A percentile compares a stretch with the other conserved stretches of the same genome.
Conservation (phyloP, 495 filamentous ascomycete species). For the Patellaria atrata region DNA sequence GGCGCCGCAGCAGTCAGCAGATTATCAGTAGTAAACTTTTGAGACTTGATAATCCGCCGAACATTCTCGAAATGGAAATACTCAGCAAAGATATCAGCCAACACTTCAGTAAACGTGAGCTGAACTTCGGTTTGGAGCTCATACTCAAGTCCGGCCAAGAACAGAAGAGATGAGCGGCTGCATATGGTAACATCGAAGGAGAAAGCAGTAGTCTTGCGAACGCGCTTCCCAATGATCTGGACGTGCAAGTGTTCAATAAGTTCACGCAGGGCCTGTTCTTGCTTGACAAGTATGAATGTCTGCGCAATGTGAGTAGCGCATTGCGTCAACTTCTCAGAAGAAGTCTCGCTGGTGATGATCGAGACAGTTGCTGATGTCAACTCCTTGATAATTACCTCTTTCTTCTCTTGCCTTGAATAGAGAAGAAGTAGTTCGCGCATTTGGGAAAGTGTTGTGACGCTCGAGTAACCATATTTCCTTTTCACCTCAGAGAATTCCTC, state of each 20-base stretch:
- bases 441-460: conserved; percentile 10
- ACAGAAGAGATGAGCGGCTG: conserved; percentile 7
- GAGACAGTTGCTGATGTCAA: conserved; percentile 7
- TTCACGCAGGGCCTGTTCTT: conserved; percentile 1
- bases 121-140: conserved; percentile 6
- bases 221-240: conserved; percentile 9
- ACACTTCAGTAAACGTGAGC: conserved; percentile 10
- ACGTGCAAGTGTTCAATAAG: conserved; percentile 7
- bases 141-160: conserved; percentile 14
- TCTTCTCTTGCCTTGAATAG: conserved; percentile 16
- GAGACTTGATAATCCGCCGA: conserved; percentile 1
- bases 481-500: conserved; percentile 9
- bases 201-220: conserved; percentile 7
- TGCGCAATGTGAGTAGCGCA: conserved; percentile 10
- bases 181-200: conserved; percentile 11
- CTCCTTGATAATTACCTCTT: conserved; percentile 13
- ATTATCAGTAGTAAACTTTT: conserved; percentile 5
- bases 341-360: conserved; percentile 8
- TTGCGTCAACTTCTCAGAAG: conserved; percentile 12
- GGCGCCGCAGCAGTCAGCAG: conserved; percentile 10
- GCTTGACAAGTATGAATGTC: conserved; percentile 2
- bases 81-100: conserved; percentile 7
- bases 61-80: conserved; percentile 10
- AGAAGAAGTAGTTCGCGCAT: conserved; percentile 7
- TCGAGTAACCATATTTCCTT: conserved; percentile 8